Evolutionary conservation across 2,329 filamentous ascomycete genomes (phyloP).

Genomic region (Trichophyton simii): DNA sequence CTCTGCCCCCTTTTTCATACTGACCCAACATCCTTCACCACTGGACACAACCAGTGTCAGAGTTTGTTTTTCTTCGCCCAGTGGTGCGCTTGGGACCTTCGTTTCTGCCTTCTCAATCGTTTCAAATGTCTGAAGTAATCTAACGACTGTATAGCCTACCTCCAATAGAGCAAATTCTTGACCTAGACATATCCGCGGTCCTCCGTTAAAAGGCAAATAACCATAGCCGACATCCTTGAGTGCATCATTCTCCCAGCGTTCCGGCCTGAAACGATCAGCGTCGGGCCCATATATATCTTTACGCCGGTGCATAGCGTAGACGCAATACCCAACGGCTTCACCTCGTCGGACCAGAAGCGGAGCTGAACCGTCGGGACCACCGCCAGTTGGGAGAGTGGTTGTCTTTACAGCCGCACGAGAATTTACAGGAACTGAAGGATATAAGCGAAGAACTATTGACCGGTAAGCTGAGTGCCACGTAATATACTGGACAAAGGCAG

Average conservation of each 20-base stretch:
- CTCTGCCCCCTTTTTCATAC: neutral
- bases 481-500: neutral
- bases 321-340: conserved; percentile 53
- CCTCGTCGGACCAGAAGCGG: conserved; percentile 57
- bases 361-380: conserved; percentile 46
- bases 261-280: conserved; percentile 33
- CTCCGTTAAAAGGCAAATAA: conserved; percentile 43
- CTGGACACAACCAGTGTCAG: conserved; percentile 17
- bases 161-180: conserved; percentile 48
- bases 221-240: conserved; percentile 29
- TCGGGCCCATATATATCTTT: conserved; percentile 44
- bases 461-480: conserved; percentile 7
- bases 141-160: conserved; percentile 33
- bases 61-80: conserved; percentile 16
- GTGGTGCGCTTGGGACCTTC: conserved; percentile 12
- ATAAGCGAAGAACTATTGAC: conserved; percentile 37
- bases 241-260: conserved; percentile 49
- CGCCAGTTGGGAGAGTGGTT: conserved; percentile 39
- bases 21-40: conserved; percentile 17
- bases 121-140: conserved; percentile 11
- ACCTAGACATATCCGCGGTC: conserved; percentile 41
- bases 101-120: conserved; percentile 9
- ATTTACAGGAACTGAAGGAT: conserved; percentile 37
- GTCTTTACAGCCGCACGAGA: conserved; percentile 28
- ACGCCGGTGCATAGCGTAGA: conserved; percentile 61